These are phyloP conservation scores for Pseudocercospora pini-densiflorae DNA, from an alignment of 2,329 filamentous ascomycete genomes.

Conservation along the genomic window DNA sequence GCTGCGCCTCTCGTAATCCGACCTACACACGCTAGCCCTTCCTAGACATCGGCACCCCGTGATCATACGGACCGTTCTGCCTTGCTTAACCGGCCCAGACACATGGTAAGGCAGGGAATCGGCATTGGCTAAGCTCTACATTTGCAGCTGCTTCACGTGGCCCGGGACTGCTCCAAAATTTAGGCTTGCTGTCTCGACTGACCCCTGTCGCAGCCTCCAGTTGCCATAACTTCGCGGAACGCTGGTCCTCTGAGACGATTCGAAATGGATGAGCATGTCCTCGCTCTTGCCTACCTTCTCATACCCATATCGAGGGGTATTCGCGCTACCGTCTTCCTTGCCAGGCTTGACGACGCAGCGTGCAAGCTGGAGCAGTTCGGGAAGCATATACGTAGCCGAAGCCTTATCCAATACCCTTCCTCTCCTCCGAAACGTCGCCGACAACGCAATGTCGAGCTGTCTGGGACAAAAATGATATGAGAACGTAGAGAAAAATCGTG, in stretches of 20 bases:
- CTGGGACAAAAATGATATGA: not conserved
- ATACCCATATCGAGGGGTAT: not conserved
- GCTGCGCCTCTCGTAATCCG: not conserved
- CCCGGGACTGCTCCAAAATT: not conserved
- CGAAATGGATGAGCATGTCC: slow-evolving; percentile 1
- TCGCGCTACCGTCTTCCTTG: not conserved
- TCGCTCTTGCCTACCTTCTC: not conserved
- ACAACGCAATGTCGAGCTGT: not conserved
- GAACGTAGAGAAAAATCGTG: slow-evolving; percentile 3
- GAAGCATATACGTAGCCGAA: not conserved
- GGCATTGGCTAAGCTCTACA: not conserved
- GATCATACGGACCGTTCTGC: not conserved
- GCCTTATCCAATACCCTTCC: not conserved
- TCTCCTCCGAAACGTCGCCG: slow-evolving; percentile 7
- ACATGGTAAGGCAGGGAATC: not conserved
- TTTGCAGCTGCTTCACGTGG: not conserved
- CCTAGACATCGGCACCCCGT: not conserved
- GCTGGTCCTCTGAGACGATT: slow-evolving; percentile 2
- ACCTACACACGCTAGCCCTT: not conserved
- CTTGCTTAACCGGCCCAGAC: not conserved
- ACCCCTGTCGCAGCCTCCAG: not conserved
- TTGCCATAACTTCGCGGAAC: not conserved
- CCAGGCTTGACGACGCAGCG: not conserved
- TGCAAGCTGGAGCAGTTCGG: not conserved
- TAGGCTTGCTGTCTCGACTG: not conserved